Evolutionary conservation across 2,329 filamentous ascomycete species (phyloP).

Genomic region (Aspergillus quadricinctus): DNA sequence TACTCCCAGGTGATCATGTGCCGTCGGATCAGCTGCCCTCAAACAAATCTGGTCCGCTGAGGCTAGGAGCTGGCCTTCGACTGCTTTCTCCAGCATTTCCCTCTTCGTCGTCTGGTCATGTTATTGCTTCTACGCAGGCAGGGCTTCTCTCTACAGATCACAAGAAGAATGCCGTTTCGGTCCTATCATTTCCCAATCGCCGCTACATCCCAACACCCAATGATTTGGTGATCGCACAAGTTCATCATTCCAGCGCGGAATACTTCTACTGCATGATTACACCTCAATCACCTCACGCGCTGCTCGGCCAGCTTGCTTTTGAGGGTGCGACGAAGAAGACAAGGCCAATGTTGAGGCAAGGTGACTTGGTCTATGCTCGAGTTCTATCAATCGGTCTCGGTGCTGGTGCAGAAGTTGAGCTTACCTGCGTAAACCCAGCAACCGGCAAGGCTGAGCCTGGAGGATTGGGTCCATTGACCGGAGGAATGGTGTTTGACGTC

Average conservation of each 20-base stretch:
- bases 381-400: slow-evolving; percentile 72
- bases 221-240: slow-evolving; percentile 83
- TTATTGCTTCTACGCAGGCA: slow-evolving; percentile 31
- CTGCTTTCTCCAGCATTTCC: slow-evolving; percentile 70
- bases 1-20: slow-evolving; percentile 79
- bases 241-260: slow-evolving; percentile 71
- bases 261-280: slow-evolving; percentile 76
- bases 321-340: slow-evolving; percentile 91
- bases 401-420: slow-evolving; percentile 79
- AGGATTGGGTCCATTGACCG: slow-evolving; percentile 75
- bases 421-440: slow-evolving; percentile 80
- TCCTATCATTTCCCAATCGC: slow-evolving; percentile 34
- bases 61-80: slow-evolving; percentile 77
- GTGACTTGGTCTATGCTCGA: slow-evolving; percentile 83
- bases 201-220: slow-evolving; percentile 75
- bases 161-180: slow-evolving; percentile 36
- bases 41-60: slow-evolving; percentile 63
- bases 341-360: slow-evolving; percentile 68
- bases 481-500: slow-evolving; percentile 81
- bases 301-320: slow-evolving; percentile 85
- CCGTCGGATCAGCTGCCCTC: slow-evolving; percentile 63
- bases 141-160: slow-evolving; percentile 35
- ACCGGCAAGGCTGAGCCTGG: slow-evolving; percentile 87
- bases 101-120: slow-evolving; percentile 47
- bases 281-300: slow-evolving; percentile 56